phyloP scores from a whole-genome alignment of 768 basidiomycete genomes.

The Botryobasidium botryosum region DNA sequence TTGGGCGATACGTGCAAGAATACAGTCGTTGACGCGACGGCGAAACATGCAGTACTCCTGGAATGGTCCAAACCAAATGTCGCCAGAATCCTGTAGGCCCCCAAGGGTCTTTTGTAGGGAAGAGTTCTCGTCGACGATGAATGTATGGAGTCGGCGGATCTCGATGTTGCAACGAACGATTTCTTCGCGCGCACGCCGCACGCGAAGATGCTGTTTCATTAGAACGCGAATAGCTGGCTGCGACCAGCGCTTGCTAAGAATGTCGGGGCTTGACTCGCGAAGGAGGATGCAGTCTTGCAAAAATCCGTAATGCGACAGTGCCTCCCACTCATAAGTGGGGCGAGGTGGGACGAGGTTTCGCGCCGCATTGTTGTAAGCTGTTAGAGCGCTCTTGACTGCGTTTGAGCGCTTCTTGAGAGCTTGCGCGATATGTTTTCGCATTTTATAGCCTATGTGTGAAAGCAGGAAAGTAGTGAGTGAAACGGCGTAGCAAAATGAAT shows the following conservation, averaged over 20 bases:
- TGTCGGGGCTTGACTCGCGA: conserved; percentile 15
- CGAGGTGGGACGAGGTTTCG: conserved; percentile 13
- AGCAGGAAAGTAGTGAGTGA: no score
- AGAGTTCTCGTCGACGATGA: no score
- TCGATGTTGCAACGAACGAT: conserved; percentile 20
- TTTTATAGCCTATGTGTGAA: conserved; percentile 18
- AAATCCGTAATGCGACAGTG: conserved; percentile 17
- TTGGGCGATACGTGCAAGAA: no score
- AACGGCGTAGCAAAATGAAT: no score
- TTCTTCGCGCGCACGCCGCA: conserved; percentile 21
- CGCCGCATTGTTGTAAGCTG: conserved; percentile 20
- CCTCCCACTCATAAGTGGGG: conserved; percentile 13
- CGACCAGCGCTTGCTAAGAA: conserved; percentile 17
- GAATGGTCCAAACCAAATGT: no score
- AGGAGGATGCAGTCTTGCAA: conserved; percentile 21
- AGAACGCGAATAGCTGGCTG: conserved; percentile 24
- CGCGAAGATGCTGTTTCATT: conserved; percentile 18
- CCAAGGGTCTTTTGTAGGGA: no score
- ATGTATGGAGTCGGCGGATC: conserved; percentile 18
- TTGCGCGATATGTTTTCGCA: conserved; percentile 20
- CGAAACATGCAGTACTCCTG: no score
- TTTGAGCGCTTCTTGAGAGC: conserved; percentile 17
- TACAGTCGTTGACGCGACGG: no score
- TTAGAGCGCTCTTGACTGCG: conserved; percentile 17
- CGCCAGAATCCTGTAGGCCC: no score